Evolutionary conservation across 345 rosid genomes (phyloP).

Genomic region (Eutrema japonicum): DNA sequence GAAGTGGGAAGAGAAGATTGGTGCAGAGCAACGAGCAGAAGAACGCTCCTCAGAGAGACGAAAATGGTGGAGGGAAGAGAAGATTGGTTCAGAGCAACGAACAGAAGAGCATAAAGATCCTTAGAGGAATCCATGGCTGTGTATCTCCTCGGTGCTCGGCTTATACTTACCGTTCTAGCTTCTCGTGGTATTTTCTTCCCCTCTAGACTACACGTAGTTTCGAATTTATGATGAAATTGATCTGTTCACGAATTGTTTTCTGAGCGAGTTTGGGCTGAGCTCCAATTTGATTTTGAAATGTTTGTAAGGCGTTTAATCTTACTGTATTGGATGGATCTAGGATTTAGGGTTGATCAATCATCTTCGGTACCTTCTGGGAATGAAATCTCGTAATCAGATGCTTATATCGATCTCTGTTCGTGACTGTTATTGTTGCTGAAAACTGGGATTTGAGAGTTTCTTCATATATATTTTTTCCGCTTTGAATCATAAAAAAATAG

Average conservation of each 20-base stretch:
- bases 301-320: constrained; percentile 12
- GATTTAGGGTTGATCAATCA: constrained; percentile 22
- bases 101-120: constrained; percentile 56
- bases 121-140: constrained; percentile 74
- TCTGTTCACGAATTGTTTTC: neutral
- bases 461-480: neutral
- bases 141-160: constrained; percentile 68
- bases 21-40: constrained; percentile 27
- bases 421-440: constrained; percentile 24
- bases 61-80: constrained; percentile 29
- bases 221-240: neutral
- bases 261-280: constrained; percentile 23
- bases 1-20: constrained; percentile 36
- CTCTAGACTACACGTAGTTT: neutral
- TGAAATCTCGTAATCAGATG: neutral
- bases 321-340: constrained; percentile 15
- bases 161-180: constrained; percentile 46
- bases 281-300: constrained; percentile 27
- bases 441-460: constrained; percentile 20
- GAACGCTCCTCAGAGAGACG: constrained; percentile 25
- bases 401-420: neutral
- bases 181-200: constrained; percentile 58
- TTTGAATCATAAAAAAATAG: neutral
- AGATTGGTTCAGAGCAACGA: constrained; percentile 27
- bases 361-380: constrained; percentile 7